Evolutionary conservation across 805 yeast species (phyloP).

Genomic region (Candida koratica): DNA sequence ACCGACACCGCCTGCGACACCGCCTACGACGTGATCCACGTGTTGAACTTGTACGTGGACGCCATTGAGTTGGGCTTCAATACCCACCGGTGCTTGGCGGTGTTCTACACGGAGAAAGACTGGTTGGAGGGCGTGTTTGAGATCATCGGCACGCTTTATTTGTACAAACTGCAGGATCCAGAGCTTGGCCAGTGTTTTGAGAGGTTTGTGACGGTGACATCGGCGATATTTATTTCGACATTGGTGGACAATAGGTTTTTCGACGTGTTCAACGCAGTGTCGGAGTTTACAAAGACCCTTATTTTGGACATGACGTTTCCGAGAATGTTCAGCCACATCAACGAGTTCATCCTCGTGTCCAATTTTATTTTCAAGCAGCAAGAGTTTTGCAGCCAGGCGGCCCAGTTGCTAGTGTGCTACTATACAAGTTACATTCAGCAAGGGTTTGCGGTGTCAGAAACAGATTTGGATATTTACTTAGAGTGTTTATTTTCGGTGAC

Average conservation of each 20-base stretch:
- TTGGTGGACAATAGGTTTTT: constrained; percentile 21
- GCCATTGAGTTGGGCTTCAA: constrained; percentile 29
- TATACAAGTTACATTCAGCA: constrained; percentile 26
- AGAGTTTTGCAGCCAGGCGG: constrained; percentile 23
- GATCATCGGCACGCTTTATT: constrained; percentile 30
- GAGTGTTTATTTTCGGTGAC: constrained; percentile 28
- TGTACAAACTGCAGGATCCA: constrained; percentile 23
- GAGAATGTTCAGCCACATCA: constrained; percentile 30
- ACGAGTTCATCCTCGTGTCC: constrained; percentile 29
- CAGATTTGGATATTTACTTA: constrained; percentile 24
- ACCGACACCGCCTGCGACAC: too few species aligned
- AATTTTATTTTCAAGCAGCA: constrained; percentile 35
- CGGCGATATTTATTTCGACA: constrained; percentile 34
- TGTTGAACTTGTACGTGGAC: constrained; percentile 32
- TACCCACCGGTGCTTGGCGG: constrained; percentile 19
- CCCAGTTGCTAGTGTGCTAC: constrained; percentile 25
- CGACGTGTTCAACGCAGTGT: constrained; percentile 22
- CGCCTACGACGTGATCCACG: constrained; percentile 32
- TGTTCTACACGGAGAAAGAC: constrained; percentile 24
- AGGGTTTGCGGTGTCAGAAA: constrained; percentile 22
- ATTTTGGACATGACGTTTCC: constrained; percentile 36
- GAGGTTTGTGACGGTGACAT: constrained; percentile 28
- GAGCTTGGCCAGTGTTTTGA: constrained; percentile 20
- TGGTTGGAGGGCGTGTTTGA: constrained; percentile 41
- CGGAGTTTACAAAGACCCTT: constrained; percentile 34